These are phyloP conservation scores for Solanum hybrid DNA, from an alignment of 305 asterid species.

Conservation along the genomic window DNA sequence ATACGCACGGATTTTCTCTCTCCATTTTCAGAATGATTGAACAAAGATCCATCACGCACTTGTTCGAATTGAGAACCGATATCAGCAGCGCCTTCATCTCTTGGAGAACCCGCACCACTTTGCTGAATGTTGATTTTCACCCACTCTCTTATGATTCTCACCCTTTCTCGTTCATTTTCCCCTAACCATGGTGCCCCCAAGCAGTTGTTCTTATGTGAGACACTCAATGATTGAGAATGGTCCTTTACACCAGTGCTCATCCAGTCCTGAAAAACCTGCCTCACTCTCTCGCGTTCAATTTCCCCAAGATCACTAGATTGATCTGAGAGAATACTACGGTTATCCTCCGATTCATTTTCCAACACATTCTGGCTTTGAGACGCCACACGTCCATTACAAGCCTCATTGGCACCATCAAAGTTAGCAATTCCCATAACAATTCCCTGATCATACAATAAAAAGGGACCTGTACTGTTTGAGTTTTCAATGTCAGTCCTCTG, in stretches of 20 bases:
- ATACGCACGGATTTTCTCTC: constrained; percentile 45
- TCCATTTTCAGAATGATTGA: constrained; percentile 29
- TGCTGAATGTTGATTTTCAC: constrained; percentile 41
- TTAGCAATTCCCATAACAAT: constrained; percentile 20
- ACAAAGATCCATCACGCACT: constrained; percentile 38
- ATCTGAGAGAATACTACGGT: constrained; percentile 44
- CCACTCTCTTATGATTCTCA: constrained; percentile 48
- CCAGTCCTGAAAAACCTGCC: constrained; percentile 76
- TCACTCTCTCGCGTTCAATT: constrained; percentile 62
- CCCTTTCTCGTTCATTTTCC: constrained; percentile 45
- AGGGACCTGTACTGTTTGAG: constrained; percentile 10
- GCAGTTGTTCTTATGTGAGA: constrained; percentile 17
- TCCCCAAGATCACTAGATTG: constrained; percentile 70
- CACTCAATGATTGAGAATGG: constrained; percentile 24
- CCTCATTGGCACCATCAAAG: constrained; percentile 18
- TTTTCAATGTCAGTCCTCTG: constrained; percentile 21
- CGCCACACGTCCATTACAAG: background rate
- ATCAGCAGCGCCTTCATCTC: constrained; percentile 39
- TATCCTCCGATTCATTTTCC: constrained; percentile 31
- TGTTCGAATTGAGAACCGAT: constrained; percentile 46
- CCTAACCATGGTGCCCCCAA: constrained; percentile 44
- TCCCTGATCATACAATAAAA: constrained; percentile 22
- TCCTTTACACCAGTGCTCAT: constrained; percentile 35
- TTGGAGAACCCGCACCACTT: constrained; percentile 23
- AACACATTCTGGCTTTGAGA: constrained; percentile 10